phyloP scores from a whole-genome alignment of 2,329 filamentous ascomycete genomes.

The Colletotrichum horii region DNA sequence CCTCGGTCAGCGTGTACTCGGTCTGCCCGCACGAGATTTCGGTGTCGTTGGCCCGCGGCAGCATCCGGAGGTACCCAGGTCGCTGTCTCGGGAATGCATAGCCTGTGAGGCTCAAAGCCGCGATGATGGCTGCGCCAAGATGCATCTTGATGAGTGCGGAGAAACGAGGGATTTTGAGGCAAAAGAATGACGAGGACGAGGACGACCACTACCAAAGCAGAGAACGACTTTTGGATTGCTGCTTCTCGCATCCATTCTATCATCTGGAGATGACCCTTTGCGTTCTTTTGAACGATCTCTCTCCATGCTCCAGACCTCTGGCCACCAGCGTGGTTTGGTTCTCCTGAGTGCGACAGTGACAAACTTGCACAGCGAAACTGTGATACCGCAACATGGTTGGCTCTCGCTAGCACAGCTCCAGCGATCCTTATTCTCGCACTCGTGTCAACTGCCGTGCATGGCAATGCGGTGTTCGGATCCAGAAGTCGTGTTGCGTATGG shows the following conservation, averaged over 20 bases:
- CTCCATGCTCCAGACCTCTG: not conserved
- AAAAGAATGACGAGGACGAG: not conserved
- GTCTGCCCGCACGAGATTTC: constrained; percentile 51
- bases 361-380: not conserved
- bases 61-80: constrained; percentile 36
- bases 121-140: not conserved
- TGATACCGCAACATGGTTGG: not conserved
- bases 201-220: not conserved
- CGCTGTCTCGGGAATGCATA: constrained; percentile 41
- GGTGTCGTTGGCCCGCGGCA: not conserved
- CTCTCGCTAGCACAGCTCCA: not conserved
- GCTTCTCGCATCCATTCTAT: not conserved
- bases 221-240: not conserved
- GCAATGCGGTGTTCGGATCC: not conserved
- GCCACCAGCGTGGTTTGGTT: not conserved
- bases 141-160: not conserved
- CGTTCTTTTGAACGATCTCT: not conserved
- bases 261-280: not conserved
- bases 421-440: not conserved
- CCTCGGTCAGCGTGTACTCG: constrained; percentile 55
- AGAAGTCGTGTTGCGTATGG: not conserved
- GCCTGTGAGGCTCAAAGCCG: constrained; percentile 3
- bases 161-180: not conserved
- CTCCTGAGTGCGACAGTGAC: not conserved
- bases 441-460: not conserved